Conservation (phyloP, 805 yeast genomes). For the Lachancea sp. region DNA sequence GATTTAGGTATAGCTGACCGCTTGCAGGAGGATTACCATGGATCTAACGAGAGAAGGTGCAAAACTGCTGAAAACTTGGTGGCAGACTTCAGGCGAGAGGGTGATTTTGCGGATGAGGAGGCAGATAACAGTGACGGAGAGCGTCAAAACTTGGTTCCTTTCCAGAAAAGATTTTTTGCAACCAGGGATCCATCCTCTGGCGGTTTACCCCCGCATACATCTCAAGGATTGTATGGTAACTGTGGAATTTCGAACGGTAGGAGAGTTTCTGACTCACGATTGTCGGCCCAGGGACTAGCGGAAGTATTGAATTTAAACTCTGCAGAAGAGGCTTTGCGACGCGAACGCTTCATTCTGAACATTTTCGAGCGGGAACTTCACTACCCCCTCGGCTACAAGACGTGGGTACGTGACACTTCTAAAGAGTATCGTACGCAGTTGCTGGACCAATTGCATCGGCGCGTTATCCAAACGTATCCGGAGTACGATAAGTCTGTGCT, state of each 20-base stretch:
- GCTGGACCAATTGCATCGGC: constrained; percentile 39
- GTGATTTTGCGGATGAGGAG: constrained; percentile 10
- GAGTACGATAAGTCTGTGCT: constrained; percentile 49
- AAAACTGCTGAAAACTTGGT: neutral
- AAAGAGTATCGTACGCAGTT: constrained; percentile 48
- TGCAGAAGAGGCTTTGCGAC: constrained; percentile 46
- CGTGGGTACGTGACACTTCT: constrained; percentile 80
- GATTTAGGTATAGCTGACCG: neutral
- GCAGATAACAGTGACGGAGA: constrained; percentile 5
- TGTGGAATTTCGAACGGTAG: constrained; percentile 4
- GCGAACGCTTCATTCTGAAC: constrained; percentile 48
- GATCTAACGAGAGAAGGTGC: too few species aligned
- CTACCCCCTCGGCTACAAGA: constrained; percentile 67
- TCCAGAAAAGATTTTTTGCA: constrained; percentile 10
- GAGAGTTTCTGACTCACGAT: constrained; percentile 43
- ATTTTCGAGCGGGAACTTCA: constrained; percentile 53
- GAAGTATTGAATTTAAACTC: constrained; percentile 44
- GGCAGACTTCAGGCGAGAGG: constrained; percentile 3
- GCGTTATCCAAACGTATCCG: constrained; percentile 42
- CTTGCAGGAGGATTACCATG: too few species aligned
- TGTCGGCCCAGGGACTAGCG: constrained; percentile 52
- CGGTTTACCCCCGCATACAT: neutral
- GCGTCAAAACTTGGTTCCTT: neutral
- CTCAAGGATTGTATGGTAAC: neutral
- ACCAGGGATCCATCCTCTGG: constrained; percentile 6